Conservation (phyloP, 179 eudicot species). For the Patellifolia procumbens region DNA sequence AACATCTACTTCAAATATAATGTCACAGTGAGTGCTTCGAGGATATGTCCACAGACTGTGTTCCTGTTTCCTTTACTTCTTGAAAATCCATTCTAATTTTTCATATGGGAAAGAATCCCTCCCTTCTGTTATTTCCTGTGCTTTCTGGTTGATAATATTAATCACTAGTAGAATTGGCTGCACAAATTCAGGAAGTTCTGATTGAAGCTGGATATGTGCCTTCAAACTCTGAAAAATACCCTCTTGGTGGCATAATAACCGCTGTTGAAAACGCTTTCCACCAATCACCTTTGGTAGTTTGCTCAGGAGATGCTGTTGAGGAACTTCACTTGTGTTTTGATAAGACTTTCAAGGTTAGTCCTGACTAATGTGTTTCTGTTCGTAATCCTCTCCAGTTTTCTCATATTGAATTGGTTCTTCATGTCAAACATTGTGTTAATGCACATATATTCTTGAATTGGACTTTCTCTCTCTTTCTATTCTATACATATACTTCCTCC, state of each 20-base stretch:
- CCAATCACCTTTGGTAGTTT: constrained; percentile 55
- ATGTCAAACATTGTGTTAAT: not conserved
- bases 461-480: too few species aligned
- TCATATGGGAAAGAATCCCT: not conserved
- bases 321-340: constrained; percentile 77
- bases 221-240: constrained; percentile 88
- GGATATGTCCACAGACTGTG: not conserved
- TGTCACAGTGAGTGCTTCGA: constrained; percentile 66
- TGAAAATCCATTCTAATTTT: constrained; percentile 1
- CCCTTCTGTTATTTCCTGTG: not conserved
- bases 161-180: constrained; percentile 15
- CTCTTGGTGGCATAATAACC: constrained; percentile 73
- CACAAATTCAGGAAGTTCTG: constrained; percentile 58
- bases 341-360: constrained; percentile 76
- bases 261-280: constrained; percentile 90
- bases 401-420: not conserved
- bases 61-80: not conserved
- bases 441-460: not conserved
- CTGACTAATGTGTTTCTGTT: constrained; percentile 9
- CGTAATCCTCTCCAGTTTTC: not conserved
- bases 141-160: constrained; percentile 7
- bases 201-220: constrained; percentile 77
- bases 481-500: too few species aligned
- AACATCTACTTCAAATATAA: constrained; percentile 82
- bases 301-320: constrained; percentile 66